Conservation (phyloP, 2,329 filamentous ascomycete species). For the Aphanoascus verrucosus region DNA sequence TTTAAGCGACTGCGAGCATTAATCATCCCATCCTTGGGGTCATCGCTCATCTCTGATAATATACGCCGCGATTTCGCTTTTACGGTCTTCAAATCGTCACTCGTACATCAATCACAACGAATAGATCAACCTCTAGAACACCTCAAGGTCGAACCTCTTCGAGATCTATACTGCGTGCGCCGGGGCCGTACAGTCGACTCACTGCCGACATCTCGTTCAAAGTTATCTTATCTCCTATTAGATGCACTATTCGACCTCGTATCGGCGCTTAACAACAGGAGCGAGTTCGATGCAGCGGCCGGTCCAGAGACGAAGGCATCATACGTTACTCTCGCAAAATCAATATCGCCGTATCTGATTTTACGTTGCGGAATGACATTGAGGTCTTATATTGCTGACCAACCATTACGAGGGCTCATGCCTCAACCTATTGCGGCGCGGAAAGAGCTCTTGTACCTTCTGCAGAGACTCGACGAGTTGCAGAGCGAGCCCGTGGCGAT, state of each 20-base stretch:
- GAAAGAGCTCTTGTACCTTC: conserved; percentile 62
- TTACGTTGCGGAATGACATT: conserved; percentile 69
- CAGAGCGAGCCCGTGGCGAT: conserved; percentile 61
- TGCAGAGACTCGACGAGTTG: conserved; percentile 56
- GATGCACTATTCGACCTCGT: conserved; percentile 67
- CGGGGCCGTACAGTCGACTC: conserved; percentile 63
- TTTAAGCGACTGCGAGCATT: conserved; percentile 57
- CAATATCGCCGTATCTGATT: conserved; percentile 69
- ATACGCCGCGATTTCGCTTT: conserved; percentile 60
- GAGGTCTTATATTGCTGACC: conserved; percentile 80
- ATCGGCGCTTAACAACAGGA: conserved; percentile 38
- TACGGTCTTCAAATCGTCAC: conserved; percentile 68
- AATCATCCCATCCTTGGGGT: conserved; percentile 63
- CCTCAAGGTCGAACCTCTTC: conserved; percentile 44
- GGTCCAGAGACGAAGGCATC: conserved; percentile 20
- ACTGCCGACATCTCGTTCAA: conserved; percentile 51
- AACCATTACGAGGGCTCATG: conserved; percentile 78
- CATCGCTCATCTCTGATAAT: conserved; percentile 52
- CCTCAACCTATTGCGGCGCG: conserved; percentile 75
- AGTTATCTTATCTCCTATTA: conserved; percentile 70
- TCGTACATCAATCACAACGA: conserved; percentile 62
- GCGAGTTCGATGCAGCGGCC: conserved; percentile 17
- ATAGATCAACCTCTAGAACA: conserved; percentile 44
- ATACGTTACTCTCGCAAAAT: conserved; percentile 56
- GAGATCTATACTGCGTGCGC: conserved; percentile 53